Conservation (phyloP, 768 basidiomycete genomes). For the Pleurotus citrinopileatus region DNA sequence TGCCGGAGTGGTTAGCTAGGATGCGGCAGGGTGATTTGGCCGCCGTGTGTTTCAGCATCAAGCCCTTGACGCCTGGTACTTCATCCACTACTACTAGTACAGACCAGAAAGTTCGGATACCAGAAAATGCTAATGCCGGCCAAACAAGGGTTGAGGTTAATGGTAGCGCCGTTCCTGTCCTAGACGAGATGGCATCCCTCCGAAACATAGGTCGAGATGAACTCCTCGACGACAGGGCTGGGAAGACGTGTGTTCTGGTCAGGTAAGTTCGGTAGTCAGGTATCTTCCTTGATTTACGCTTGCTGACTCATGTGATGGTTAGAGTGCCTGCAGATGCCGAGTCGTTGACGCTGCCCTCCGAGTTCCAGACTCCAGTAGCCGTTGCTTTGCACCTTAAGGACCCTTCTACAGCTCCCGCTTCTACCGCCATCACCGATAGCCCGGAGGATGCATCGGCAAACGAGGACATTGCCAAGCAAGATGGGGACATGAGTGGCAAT, state of each 20-base stretch:
- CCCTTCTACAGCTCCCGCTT: slow-evolving; percentile 20
- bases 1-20: slow-evolving; percentile 71
- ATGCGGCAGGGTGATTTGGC: slow-evolving; percentile 48
- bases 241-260: slow-evolving; percentile 7
- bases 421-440: slow-evolving; percentile 12
- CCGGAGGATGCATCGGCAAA: slow-evolving; percentile 17
- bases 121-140: slow-evolving; percentile 18
- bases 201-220: slow-evolving; percentile 55
- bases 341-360: slow-evolving; percentile 3
- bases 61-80: slow-evolving; percentile 27
- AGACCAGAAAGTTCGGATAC: slow-evolving; percentile 9
- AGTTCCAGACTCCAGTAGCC: slow-evolving; percentile 44
- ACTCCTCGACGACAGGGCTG: slow-evolving; percentile 6
- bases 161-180: slow-evolving; percentile 53
- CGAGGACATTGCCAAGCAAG: slow-evolving; percentile 16
- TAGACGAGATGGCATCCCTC: slow-evolving; percentile 75
- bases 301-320: not conserved
- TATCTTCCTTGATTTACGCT: not conserved
- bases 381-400: slow-evolving; percentile 61
- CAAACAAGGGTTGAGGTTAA: slow-evolving; percentile 34
- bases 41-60: slow-evolving; percentile 54
- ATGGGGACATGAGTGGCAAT: slow-evolving; percentile 23
- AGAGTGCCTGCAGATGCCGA: slow-evolving; percentile 9
- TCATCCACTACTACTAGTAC: slow-evolving; percentile 22
- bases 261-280: not conserved